Evolutionary conservation across 805 yeast genomes (phyloP), one percentile per base, ranked within the genome.

Genomic region (Suhomyces kilbournensis): DNA sequence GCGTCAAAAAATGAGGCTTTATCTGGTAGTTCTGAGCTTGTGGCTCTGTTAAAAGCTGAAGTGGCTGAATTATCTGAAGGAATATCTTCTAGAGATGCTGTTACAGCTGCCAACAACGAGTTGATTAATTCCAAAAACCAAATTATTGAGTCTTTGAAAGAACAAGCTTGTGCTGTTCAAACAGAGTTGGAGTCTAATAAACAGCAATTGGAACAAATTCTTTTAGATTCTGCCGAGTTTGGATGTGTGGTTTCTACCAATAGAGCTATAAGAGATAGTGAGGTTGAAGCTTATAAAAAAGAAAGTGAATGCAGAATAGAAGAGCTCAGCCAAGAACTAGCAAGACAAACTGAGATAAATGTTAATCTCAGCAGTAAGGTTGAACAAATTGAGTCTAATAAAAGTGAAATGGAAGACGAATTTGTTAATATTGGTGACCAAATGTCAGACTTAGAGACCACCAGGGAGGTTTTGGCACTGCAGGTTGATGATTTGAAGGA

Each of bases 401-500:
- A 39, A 48, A 49, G 12, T 30, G 15, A 10, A 32, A 22, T 19
- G 34, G 46, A 45, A n/a, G 55, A 48, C 20, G 50, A 52, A 14
- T 20, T 52, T 9, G 28, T 38, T 9, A 32, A 42, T 30, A 46
- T 19, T 10, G 50, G 30, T 14, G 39, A 46, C 10, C 48, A 49
- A 28, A 49, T 49, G 4, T n/a, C 45, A 1, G 26, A 46, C 10
- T 28, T 49, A 19, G 47, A 25, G 15, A 44, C 47, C 39, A 30
- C 46, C 23, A 52, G 44, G 42, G 49, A 19, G 6, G 22, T 2
- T 4, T 40, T 48, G 40, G 19, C 26, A 10, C 34, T 17, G 10
- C 43, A 53, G 30, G 45, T 46, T 22, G 26, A 20, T 44, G 55
- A 49, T 53, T 53, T 53, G 44, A 49, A 53, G 55, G 55, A 53